Evolutionary conservation across 495 filamentous ascomycete species (phyloP).

Genomic region (Hyaloscypha finlandica): DNA sequence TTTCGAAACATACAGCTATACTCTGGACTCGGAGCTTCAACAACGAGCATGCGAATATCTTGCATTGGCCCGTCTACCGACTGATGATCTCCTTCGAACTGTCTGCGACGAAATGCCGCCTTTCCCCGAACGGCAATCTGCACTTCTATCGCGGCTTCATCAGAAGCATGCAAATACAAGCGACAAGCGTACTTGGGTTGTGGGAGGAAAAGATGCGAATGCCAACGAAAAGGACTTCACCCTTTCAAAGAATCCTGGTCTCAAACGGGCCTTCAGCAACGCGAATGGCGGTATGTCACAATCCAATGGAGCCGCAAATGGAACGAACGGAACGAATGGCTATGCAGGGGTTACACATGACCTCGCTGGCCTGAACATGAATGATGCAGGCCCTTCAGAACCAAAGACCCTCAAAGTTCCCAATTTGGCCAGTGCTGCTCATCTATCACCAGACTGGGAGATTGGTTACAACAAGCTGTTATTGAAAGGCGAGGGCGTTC

Average conservation of each 20-base stretch:
- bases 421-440: constrained; percentile 89
- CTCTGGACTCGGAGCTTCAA: constrained; percentile 92
- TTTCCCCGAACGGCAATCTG: constrained; percentile 92
- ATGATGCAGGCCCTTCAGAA: constrained; percentile 52
- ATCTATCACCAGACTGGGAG: constrained; percentile 94
- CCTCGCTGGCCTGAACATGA: constrained; percentile 81
- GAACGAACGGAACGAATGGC: constrained; percentile 55
- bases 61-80: constrained; percentile 77
- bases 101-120: constrained; percentile 99
- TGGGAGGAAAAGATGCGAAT: constrained; percentile 92
- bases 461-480: constrained; percentile 84
- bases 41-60: constrained; percentile 97
- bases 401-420: constrained; percentile 55
- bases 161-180: constrained; percentile 88
- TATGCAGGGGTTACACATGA: constrained; percentile 53
- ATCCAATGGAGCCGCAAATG: constrained; percentile 47
- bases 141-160: constrained; percentile 87
- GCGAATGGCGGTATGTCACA: constrained; percentile 36
- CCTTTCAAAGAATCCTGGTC: constrained; percentile 76
- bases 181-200: constrained; percentile 94
- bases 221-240: constrained; percentile 76
- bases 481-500: constrained; percentile 76
- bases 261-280: constrained; percentile 84
- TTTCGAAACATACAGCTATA: constrained; percentile 91
- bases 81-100: constrained; percentile 90